Conservation (phyloP, 352 stramenopile genomes). For the Globisporangium nunn region DNA sequence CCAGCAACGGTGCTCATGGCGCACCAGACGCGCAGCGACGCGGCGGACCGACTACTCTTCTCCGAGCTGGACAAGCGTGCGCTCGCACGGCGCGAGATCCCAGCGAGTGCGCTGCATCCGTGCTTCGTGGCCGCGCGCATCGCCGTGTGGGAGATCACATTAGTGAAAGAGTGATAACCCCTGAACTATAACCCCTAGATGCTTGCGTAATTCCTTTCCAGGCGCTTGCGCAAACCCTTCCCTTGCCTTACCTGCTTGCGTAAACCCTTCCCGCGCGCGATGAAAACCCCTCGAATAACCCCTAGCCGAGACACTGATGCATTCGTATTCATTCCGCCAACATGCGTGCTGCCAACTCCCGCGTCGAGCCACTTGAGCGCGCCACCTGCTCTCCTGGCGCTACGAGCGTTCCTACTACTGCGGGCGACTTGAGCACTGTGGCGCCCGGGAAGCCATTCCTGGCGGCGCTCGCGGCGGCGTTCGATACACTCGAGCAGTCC, state of each 20-base stretch:
- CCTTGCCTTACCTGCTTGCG: too few relatives aligned
- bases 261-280: too few relatives aligned
- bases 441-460: conserved; percentile 15
- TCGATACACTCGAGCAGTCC: conserved; percentile 6
- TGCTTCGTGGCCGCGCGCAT: conserved; percentile 11
- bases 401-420: too few relatives aligned
- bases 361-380: not conserved
- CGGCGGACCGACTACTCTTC: conserved; percentile 57
- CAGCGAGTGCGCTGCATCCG: conserved; percentile 13
- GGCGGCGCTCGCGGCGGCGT: conserved; percentile 4
- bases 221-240: too few relatives aligned
- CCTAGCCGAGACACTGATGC: too few relatives aligned
- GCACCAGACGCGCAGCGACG: conserved; percentile 57
- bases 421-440: conserved; percentile 1
- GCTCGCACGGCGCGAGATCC: conserved; percentile 10
- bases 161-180: not conserved
- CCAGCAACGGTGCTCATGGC: conserved; percentile 54
- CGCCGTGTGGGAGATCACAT: conserved; percentile 14
- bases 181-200: too few relatives aligned
- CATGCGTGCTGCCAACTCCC: not conserved
- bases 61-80: conserved; percentile 29
- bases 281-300: too few relatives aligned
- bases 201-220: too few relatives aligned
- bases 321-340: not conserved
- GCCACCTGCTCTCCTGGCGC: not conserved